Conservation (phyloP, 495 filamentous ascomycete species). For the Aspergillus sclerotiicarbonarius region DNA sequence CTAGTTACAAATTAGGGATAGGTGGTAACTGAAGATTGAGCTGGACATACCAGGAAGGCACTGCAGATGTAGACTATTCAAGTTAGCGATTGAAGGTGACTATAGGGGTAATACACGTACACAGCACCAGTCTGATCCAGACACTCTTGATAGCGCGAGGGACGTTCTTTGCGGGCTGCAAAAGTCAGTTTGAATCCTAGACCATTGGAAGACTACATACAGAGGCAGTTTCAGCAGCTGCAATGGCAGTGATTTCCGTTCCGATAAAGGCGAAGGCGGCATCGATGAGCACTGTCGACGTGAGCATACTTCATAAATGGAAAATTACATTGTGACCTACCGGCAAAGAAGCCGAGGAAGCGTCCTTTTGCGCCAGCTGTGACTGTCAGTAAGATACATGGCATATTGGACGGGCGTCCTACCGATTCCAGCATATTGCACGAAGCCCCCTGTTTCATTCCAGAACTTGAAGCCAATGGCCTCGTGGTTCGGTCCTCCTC, state of each 20-base stretch:
- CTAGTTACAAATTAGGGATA: too few relatives aligned
- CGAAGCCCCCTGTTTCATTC: conserved; percentile 22
- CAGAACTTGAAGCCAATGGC: conserved; percentile 30
- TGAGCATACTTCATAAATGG: not conserved
- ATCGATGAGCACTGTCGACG: conserved; percentile 12
- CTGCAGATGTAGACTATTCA: not conserved
- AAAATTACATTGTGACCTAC: conserved; percentile 7
- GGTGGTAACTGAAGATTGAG: not conserved
- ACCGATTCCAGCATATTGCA: conserved; percentile 20
- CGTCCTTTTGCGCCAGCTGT: conserved; percentile 20
- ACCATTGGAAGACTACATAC: not conserved
- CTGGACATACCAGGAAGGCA: not conserved
- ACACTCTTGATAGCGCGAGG: not conserved
- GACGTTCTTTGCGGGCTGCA: not conserved
- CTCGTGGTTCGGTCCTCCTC: conserved; percentile 39
- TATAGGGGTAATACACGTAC: not conserved
- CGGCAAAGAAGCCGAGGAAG: conserved; percentile 20
- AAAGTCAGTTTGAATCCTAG: not conserved
- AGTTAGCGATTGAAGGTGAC: not conserved
- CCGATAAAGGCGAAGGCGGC: conserved; percentile 22
- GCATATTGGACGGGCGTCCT: not conserved
- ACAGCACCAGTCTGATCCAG: not conserved
- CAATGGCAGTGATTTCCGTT: not conserved
- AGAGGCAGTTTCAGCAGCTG: not conserved
- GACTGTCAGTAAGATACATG: not conserved